Evolutionary conservation across 495 filamentous ascomycete genomes (phyloP).

Genomic region (Bathelium albidoporum): DNA sequence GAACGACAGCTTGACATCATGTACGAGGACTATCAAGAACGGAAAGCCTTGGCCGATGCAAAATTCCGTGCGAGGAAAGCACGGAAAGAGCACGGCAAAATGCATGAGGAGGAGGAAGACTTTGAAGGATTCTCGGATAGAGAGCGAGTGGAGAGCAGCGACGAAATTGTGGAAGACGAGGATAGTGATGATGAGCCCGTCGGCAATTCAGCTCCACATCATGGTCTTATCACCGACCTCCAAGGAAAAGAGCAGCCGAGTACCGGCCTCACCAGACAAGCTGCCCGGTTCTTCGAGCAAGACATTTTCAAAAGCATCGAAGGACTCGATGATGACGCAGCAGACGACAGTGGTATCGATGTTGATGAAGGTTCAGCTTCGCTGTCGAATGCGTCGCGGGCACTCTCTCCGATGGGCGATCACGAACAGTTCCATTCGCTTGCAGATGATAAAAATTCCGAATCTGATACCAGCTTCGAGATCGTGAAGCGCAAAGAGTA

Average conservation of each 20-base stretch:
- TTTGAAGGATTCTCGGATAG: slow-evolving; percentile 74
- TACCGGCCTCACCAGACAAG: slow-evolving; percentile 64
- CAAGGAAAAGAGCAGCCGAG: slow-evolving; percentile 36
- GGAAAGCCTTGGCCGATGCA: slow-evolving; percentile 63
- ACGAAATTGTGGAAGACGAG: slow-evolving; percentile 33
- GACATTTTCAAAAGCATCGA: slow-evolving; percentile 83
- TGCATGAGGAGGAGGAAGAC: slow-evolving; percentile 81
- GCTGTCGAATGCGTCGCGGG: neutral
- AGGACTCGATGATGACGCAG: slow-evolving; percentile 43
- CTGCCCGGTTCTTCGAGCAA: slow-evolving; percentile 83
- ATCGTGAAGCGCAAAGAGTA: slow-evolving; percentile 40
- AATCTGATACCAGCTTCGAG: slow-evolving; percentile 33
- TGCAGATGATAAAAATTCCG: slow-evolving; percentile 24
- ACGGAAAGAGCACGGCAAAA: slow-evolving; percentile 69
- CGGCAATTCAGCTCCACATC: slow-evolving; percentile 35
- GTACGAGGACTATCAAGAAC: slow-evolving; percentile 79
- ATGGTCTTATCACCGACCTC: slow-evolving; percentile 42
- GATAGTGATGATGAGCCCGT: slow-evolving; percentile 45
- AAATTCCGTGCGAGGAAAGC: slow-evolving; percentile 85
- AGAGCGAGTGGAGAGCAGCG: slow-evolving; percentile 24
- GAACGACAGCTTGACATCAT: slow-evolving; percentile 75
- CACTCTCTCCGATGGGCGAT: neutral
- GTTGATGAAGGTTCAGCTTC: slow-evolving; percentile 29
- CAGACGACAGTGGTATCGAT: slow-evolving; percentile 44
- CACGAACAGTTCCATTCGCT: slow-evolving; percentile 5